phyloP scores from a whole-genome alignment of 345 rosid genomes.

The Hypericum androsaemum region DNA sequence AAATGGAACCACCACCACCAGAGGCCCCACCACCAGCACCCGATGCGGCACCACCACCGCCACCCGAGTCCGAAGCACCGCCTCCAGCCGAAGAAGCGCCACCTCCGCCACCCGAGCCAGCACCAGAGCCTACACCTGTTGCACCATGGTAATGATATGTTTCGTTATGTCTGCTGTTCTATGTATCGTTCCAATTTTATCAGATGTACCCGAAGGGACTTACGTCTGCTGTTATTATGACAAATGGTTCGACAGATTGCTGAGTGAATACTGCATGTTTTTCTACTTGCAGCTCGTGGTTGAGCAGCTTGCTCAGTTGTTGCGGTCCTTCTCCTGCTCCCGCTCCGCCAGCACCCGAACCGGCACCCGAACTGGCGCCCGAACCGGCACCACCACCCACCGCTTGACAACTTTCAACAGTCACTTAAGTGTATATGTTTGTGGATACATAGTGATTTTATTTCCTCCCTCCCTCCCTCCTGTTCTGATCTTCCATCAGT shows the following conservation, averaged over 20 bases:
- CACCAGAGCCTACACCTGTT: neutral
- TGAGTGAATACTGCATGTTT: neutral
- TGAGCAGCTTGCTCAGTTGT: slow-evolving; percentile 5
- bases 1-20: slow-evolving; percentile 2
- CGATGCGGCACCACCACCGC: neutral
- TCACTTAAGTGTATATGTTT: no score
- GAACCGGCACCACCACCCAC: neutral
- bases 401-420: neutral
- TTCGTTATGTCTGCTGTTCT: no score
- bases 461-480: no score
- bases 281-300: slow-evolving; percentile 1
- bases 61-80: neutral
- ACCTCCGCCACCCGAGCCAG: neutral
- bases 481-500: no score
- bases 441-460: no score
- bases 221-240: no score
- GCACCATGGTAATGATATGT: neutral
- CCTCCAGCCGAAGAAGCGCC: neutral
- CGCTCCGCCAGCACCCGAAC: neutral
- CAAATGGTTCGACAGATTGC: no score
- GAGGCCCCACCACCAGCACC: no score
- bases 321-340: neutral
- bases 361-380: no score
- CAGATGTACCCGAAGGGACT: no score
- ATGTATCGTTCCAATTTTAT: neutral